Evolutionary conservation across 1,284 basidiomycete genomes (phyloP).

Genomic region (Boletus albobrunnescens): DNA sequence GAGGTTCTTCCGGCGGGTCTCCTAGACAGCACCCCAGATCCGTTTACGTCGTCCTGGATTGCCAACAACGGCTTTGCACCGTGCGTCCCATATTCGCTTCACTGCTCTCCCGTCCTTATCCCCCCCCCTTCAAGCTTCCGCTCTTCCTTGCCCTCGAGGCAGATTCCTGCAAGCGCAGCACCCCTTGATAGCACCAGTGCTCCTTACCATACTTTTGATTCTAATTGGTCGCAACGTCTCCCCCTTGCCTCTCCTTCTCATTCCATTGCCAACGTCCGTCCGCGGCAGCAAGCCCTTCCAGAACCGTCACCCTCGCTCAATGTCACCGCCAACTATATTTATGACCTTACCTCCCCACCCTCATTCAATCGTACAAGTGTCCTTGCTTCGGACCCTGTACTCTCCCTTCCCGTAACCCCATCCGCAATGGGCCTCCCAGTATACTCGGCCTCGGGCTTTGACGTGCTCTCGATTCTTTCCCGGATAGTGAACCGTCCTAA

Average conservation of each 20-base stretch:
- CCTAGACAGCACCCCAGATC: conserved; percentile 31
- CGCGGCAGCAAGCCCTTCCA: conserved; percentile 6
- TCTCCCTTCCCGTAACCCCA: conserved; percentile 12
- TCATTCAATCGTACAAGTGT: conserved; percentile 9
- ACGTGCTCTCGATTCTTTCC: conserved; percentile 79
- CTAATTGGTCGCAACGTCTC: neutral
- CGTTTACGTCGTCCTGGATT: conserved; percentile 46
- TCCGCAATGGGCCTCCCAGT: conserved; percentile 43
- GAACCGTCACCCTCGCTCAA: conserved; percentile 6
- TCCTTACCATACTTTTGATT: neutral
- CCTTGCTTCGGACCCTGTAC: conserved; percentile 2
- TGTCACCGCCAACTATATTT: neutral
- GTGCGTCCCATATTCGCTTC: conserved; percentile 14
- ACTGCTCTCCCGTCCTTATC: conserved; percentile 17
- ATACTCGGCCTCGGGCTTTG: conserved; percentile 89
- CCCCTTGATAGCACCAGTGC: neutral
- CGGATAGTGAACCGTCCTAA: conserved; percentile 73
- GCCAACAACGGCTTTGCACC: conserved; percentile 42
- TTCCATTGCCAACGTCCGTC: conserved; percentile 1
- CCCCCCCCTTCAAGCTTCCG: conserved; percentile 25
- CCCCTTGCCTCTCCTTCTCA: neutral
- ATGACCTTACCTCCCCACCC: neutral
- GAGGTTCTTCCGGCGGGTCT: conserved; percentile 57
- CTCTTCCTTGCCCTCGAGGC: conserved; percentile 16
- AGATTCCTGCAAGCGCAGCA: conserved; percentile 1